phyloP scores from a whole-genome alignment of 495 filamentous ascomycete genomes.

The Aspergillus hancockii region DNA sequence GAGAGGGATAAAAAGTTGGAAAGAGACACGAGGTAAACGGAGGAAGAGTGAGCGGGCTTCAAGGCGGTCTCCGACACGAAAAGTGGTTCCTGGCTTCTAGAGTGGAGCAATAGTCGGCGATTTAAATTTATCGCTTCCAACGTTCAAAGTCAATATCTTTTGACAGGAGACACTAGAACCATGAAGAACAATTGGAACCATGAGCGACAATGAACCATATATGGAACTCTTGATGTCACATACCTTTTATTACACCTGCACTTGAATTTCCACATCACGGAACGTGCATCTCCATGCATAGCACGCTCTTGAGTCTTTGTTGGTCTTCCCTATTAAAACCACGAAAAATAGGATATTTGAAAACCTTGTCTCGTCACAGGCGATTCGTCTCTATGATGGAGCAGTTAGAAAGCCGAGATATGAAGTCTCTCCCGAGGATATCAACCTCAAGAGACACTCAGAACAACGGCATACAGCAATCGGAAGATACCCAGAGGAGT shows the following conservation, averaged over 20 bases:
- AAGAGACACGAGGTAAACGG: neutral
- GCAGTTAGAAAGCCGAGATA: neutral
- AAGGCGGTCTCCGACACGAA: conserved; percentile 7
- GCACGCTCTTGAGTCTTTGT: neutral
- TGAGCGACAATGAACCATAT: neutral
- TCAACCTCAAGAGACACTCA: neutral
- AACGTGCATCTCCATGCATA: neutral
- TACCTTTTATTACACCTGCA: neutral
- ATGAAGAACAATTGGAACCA: conserved; percentile 3
- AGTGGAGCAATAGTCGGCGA: neutral
- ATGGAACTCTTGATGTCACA: neutral
- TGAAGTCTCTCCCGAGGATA: neutral
- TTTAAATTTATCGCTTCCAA: conserved; percentile 4
- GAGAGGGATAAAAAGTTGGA: neutral
- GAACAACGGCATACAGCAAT: neutral
- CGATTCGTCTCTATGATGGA: neutral
- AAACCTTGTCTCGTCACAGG: neutral
- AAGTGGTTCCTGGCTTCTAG: conserved; percentile 1
- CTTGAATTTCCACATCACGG: neutral
- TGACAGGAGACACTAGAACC: conserved; percentile 10
- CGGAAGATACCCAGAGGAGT: neutral
- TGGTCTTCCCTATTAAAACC: neutral
- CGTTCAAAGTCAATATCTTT: conserved; percentile 11
- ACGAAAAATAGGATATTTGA: neutral
- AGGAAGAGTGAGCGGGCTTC: neutral